Evolutionary conservation across 768 basidiomycete species (phyloP).

Genomic region (Rhodotorula diobovata): DNA sequence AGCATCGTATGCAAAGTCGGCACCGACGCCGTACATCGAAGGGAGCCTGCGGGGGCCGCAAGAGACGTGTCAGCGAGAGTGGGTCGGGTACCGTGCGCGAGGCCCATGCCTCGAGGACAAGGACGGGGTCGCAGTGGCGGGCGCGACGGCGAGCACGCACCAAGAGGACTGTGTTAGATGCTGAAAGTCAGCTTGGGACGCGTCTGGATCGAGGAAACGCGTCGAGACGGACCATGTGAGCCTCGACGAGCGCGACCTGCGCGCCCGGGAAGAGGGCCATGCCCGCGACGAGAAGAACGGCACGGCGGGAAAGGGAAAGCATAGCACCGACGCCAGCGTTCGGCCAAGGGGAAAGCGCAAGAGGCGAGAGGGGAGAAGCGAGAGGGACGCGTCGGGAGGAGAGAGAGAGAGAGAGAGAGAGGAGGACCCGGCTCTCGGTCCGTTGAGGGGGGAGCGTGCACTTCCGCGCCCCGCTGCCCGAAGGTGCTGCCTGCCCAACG

Average conservation of each 20-base stretch:
- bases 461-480: no score
- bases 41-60: constrained; percentile 8
- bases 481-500: no score
- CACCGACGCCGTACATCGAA: constrained; percentile 31
- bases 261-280: background rate
- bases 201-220: background rate
- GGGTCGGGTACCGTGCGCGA: no score
- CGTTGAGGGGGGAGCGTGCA: background rate
- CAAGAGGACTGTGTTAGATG: background rate
- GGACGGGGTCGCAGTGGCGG: no score
- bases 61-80: background rate
- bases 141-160: background rate
- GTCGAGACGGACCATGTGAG: constrained; percentile 25
- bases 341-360: background rate
- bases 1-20: background rate
- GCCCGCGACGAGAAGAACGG: background rate
- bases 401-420: background rate
- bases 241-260: background rate
- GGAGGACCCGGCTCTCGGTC: background rate
- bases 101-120: no score
- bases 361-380: background rate
- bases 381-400: background rate
- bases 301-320: background rate
- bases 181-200: background rate
- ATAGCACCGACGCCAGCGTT: background rate